phyloP scores from a whole-genome alignment of 2,329 filamentous ascomycete species.

The Bipolaris zeicola region DNA sequence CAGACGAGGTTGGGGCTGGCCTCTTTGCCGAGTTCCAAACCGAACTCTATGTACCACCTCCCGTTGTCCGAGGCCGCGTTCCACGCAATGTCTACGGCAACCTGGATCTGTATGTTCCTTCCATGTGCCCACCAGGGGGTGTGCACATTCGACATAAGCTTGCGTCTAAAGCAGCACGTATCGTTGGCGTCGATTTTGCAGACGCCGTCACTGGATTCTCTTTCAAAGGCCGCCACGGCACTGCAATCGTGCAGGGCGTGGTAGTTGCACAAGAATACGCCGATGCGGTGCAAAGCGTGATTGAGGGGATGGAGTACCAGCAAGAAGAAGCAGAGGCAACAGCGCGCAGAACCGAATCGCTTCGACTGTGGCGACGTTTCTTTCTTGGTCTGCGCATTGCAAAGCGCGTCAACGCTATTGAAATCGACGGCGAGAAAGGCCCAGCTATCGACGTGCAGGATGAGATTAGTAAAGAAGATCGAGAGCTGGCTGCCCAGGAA shows the following conservation, averaged over 20 bases:
- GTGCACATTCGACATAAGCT: slow-evolving; percentile 62
- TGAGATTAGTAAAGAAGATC: slow-evolving; percentile 38
- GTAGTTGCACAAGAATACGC: slow-evolving; percentile 74
- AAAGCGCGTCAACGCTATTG: slow-evolving; percentile 69
- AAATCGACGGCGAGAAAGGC: slow-evolving; percentile 42
- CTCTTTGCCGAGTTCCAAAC: slow-evolving; percentile 68
- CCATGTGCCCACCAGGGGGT: slow-evolving; percentile 67
- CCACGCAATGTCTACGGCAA: slow-evolving; percentile 67
- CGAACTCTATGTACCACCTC: slow-evolving; percentile 73
- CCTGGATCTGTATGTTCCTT: slow-evolving; percentile 66
- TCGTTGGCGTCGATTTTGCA: slow-evolving; percentile 82
- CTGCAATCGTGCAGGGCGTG: slow-evolving; percentile 77
- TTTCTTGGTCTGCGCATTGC: slow-evolving; percentile 69
- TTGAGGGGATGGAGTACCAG: slow-evolving; percentile 70
- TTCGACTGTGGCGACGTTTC: slow-evolving; percentile 65
- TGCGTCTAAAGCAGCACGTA: slow-evolving; percentile 72
- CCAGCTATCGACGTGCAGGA: slow-evolving; percentile 36
- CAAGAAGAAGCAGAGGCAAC: slow-evolving; percentile 67
- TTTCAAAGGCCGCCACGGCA: slow-evolving; percentile 85
- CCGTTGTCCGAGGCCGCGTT: slow-evolving; percentile 74
- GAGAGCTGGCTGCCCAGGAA: slow-evolving; percentile 33
- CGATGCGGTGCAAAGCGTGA: slow-evolving; percentile 73
- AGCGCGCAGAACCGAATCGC: slow-evolving; percentile 54
- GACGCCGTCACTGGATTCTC: slow-evolving; percentile 89
- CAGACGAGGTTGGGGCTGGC: slow-evolving; percentile 55